A percentile compares a stretch with the other conserved stretches of the same genome.
phyloP scores from a whole-genome alignment of 768 basidiomycete genomes.

The Rhodotorula kratochvilovae region DNA sequence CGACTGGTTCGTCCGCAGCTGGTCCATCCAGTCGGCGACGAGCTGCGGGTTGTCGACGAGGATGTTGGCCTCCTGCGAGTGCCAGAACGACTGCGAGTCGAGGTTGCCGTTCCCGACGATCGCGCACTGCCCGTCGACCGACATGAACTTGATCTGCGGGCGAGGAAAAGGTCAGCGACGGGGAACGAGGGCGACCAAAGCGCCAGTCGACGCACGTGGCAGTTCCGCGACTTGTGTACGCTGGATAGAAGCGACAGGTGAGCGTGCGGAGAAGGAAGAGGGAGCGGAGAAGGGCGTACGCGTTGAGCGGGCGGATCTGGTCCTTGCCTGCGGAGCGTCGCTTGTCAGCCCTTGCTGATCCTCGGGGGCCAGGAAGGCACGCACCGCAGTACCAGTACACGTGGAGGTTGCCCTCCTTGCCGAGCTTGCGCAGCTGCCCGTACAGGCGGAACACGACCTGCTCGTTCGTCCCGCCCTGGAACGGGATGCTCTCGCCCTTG shows the following conservation, averaged over 20 bases:
- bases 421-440: conserved; percentile 52
- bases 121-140: conserved; percentile 61
- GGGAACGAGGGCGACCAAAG: too few species aligned
- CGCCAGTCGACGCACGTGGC: conserved; percentile 53
- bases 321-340: conserved; percentile 53
- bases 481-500: conserved; percentile 61
- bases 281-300: conserved; percentile 38
- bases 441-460: conserved; percentile 62
- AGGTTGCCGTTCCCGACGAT: conserved; percentile 66
- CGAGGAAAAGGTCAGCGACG: not conserved
- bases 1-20: conserved; percentile 57
- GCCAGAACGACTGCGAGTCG: conserved; percentile 62
- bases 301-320: conserved; percentile 62
- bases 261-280: too few species aligned
- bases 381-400: conserved; percentile 58
- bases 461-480: conserved; percentile 69
- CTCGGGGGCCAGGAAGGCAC: too few species aligned
- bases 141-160: conserved; percentile 59
- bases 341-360: not conserved
- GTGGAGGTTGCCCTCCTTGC: conserved; percentile 53
- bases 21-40: conserved; percentile 58
- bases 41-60: conserved; percentile 59
- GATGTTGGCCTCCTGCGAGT: conserved; percentile 64
- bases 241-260: too few species aligned
- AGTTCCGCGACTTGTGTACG: conserved; percentile 63